These are phyloP conservation scores for Cichorium intybus DNA, from an alignment of 140 eudicot genomes.

Conservation along the genomic window DNA sequence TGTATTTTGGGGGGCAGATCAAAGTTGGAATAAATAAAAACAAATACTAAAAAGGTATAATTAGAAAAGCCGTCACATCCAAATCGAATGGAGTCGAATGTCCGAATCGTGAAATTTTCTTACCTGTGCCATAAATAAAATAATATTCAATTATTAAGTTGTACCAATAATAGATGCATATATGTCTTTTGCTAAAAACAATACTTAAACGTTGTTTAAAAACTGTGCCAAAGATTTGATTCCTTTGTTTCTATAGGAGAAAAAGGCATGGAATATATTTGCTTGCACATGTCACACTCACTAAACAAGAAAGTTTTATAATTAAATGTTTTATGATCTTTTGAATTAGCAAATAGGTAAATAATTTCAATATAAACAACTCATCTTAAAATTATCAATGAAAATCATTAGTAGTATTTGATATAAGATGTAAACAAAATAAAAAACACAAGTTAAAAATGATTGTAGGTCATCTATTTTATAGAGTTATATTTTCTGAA, in stretches of 20 bases:
- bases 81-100: slow-evolving; percentile 7
- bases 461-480: no score
- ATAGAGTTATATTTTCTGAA: no score
- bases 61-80: slow-evolving; percentile 14
- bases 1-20: slow-evolving; percentile 15
- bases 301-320: not conserved
- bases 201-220: slow-evolving; percentile 6
- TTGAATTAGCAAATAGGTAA: not conserved
- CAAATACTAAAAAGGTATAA: not conserved
- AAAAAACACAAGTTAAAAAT: no score
- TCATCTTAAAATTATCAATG: no score
- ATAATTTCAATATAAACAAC: not conserved
- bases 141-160: slow-evolving; percentile 17
- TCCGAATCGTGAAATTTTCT: slow-evolving; percentile 7
- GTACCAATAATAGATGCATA: not conserved
- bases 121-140: slow-evolving; percentile 3
- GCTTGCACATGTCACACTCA: slow-evolving; percentile 21
- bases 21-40: slow-evolving; percentile 1
- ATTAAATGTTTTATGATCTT: not conserved
- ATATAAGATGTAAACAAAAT: no score
- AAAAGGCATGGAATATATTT: slow-evolving; percentile 27
- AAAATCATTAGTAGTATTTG: no score
- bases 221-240: slow-evolving; percentile 1
- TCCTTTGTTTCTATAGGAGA: slow-evolving; percentile 18
- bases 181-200: not conserved